Percentiles rank a stretch among this genome's conserved stretches.
Evolutionary conservation across 2,329 filamentous ascomycete species (phyloP).

Genomic region (Aureobasidium pullulans): DNA sequence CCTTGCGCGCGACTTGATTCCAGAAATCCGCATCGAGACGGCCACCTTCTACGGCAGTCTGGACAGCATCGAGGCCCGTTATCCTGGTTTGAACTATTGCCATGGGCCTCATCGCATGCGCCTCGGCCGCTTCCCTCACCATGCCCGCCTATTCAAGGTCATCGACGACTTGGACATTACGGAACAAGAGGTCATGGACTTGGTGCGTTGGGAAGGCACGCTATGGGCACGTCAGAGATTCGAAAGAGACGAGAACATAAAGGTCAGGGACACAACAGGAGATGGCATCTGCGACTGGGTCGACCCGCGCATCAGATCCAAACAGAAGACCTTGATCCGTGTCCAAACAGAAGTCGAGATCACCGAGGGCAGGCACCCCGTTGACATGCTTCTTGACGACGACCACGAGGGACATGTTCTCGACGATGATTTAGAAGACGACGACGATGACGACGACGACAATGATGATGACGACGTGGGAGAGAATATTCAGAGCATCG

Average conservation of each 20-base stretch:
- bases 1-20: slow-evolving; percentile 63
- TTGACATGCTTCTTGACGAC: not conserved
- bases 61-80: slow-evolving; percentile 72
- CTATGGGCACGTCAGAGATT: slow-evolving; percentile 76
- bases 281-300: slow-evolving; percentile 61
- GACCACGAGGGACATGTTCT: not conserved
- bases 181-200: slow-evolving; percentile 57
- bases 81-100: slow-evolving; percentile 73
- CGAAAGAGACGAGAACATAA: slow-evolving; percentile 64
- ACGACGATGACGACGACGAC: slow-evolving; percentile 17
- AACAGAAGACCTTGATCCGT: slow-evolving; percentile 18
- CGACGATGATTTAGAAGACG: not conserved
- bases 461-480: slow-evolving; percentile 16
- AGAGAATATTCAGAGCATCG: not conserved
- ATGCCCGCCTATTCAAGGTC: slow-evolving; percentile 66
- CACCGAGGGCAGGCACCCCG: slow-evolving; percentile 1
- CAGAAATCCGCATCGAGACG: slow-evolving; percentile 72
- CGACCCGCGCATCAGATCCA: slow-evolving; percentile 33
- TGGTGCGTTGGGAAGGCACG: slow-evolving; percentile 79
- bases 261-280: slow-evolving; percentile 63
- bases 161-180: slow-evolving; percentile 66
- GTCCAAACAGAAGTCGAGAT: slow-evolving; percentile 7
- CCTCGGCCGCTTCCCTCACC: slow-evolving; percentile 70
- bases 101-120: slow-evolving; percentile 66
- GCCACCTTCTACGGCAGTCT: slow-evolving; percentile 72